Evolutionary conservation across 2,329 filamentous ascomycete genomes (phyloP).

Genomic region (Ampelomyces quisqualis): DNA sequence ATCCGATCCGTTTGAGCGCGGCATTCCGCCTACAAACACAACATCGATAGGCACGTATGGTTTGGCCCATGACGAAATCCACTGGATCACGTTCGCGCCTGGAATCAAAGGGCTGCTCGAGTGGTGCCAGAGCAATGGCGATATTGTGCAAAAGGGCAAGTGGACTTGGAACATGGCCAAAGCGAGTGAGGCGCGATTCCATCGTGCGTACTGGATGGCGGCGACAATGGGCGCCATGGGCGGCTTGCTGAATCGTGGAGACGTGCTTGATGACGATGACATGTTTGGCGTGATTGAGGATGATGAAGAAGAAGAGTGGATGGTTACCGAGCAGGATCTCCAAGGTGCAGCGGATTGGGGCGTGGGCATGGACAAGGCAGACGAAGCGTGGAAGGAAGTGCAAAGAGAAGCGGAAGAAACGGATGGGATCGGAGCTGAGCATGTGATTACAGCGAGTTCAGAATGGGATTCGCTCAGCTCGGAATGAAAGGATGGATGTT

Average conservation of each 20-base stretch:
- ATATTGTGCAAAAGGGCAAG: slow-evolving; percentile 8
- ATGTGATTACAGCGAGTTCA: slow-evolving; percentile 8
- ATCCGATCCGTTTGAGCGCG: slow-evolving; percentile 20
- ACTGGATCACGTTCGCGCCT: slow-evolving; percentile 27
- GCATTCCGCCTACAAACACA: slow-evolving; percentile 2
- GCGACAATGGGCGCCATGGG: slow-evolving; percentile 19
- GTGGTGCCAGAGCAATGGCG: not conserved
- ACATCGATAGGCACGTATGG: slow-evolving; percentile 31
- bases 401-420: not conserved
- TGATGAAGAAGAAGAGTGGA: no score
- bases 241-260: slow-evolving; percentile 16
- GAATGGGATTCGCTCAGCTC: slow-evolving; percentile 3
- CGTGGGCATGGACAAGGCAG: not conserved
- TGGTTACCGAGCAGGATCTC: no score
- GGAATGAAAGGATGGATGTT: not conserved
- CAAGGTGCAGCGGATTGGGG: no score
- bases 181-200: slow-evolving; percentile 26
- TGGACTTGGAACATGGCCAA: slow-evolving; percentile 18
- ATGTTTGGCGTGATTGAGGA: no score
- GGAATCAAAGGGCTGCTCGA: slow-evolving; percentile 7
- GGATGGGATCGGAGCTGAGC: slow-evolving; percentile 4
- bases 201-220: slow-evolving; percentile 33
- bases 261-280: not conserved
- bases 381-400: not conserved
- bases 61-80: slow-evolving; percentile 19